Conservation (phyloP, 495 filamentous ascomycete species). For the Penicillium coffeae region DNA sequence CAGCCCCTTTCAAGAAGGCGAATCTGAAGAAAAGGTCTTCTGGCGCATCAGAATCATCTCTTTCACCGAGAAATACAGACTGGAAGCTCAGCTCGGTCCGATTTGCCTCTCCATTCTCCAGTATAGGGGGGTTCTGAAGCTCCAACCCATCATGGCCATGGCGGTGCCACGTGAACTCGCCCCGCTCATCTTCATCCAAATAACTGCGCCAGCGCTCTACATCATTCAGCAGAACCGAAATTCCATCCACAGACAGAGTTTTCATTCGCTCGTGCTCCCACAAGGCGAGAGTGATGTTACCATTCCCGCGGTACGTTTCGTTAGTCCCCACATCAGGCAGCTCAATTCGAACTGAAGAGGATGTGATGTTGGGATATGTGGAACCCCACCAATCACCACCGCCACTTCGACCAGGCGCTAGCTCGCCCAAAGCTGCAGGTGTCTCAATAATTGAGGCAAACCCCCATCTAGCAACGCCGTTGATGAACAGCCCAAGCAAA, state of each 20-base stretch:
- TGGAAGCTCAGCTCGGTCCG: conserved; percentile 12
- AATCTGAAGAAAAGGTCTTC: conserved; percentile 78
- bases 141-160: conserved; percentile 43
- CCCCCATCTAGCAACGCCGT: conserved; percentile 89
- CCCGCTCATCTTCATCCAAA: conserved; percentile 41
- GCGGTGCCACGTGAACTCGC: conserved; percentile 46
- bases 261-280: conserved; percentile 41
- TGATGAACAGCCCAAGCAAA: conserved; percentile 86
- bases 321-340: conserved; percentile 29
- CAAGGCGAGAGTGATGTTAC: conserved; percentile 58
- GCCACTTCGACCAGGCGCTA: conserved; percentile 29
- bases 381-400: conserved; percentile 56
- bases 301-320: conserved; percentile 35
- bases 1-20: conserved; percentile 68
- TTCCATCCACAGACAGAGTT: conserved; percentile 73
- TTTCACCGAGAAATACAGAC: conserved; percentile 26
- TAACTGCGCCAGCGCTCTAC: conserved; percentile 78
- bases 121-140: conserved; percentile 20
- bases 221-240: conserved; percentile 90
- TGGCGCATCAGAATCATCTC: conserved; percentile 38
- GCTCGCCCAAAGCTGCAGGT: conserved; percentile 55
- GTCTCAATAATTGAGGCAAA: conserved; percentile 92
- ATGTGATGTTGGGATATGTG: conserved; percentile 60
- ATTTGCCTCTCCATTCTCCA: conserved; percentile 16
- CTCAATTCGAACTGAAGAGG: conserved; percentile 48